Evolutionary conservation across 306 rosid species (phyloP), one percentile per base, ranked within the genome.

Genomic region (Lathyrus aphaca): DNA sequence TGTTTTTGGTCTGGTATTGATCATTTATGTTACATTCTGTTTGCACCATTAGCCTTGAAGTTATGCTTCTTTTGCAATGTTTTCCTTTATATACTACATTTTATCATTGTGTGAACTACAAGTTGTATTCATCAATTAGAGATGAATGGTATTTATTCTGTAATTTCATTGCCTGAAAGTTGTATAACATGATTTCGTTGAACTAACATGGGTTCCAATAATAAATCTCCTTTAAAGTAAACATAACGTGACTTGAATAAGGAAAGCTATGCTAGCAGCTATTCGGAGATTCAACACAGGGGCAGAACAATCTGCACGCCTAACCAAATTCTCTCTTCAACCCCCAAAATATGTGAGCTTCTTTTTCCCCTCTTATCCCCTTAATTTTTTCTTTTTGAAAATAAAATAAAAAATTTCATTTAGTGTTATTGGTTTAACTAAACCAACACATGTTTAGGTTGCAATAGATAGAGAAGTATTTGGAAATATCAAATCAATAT

Each of bases 281-380:
- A 61, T 85, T 72, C 86, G 92, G 64, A 82, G 79, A 61, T 67
- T 88, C 74, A 83, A 76, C 67, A 73, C 83, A 0, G 55, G 56
- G 54, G 73, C 75, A 14, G 82, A 75, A 53, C 77, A 73, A 55
- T 80, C 86, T 75, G 84, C 89, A 2, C 89, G 84, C 10, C 83
- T 91, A 71, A 80, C 86, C 66, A 86, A 63, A 79, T 87, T 91
- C 55, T 68, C 83, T 58, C 96, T 86, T 72, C 90, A 77, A n/a
- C 80, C 90, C n/a, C 93, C 97, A 38, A 83, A 85, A 85, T 79
- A 8, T 11, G 97, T 91, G 49, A 66, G 74, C 72, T 66, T 59
- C 73, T 25, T 25, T 25, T 3, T 15, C 16, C 10, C 17, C 29
- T 50, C 40, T 7, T n/a, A 12, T 56, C 13, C 15, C n/a, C 14